Evolutionary conservation across 805 yeast genomes (phyloP).

Genomic region (Cephaloascus fragrans): DNA sequence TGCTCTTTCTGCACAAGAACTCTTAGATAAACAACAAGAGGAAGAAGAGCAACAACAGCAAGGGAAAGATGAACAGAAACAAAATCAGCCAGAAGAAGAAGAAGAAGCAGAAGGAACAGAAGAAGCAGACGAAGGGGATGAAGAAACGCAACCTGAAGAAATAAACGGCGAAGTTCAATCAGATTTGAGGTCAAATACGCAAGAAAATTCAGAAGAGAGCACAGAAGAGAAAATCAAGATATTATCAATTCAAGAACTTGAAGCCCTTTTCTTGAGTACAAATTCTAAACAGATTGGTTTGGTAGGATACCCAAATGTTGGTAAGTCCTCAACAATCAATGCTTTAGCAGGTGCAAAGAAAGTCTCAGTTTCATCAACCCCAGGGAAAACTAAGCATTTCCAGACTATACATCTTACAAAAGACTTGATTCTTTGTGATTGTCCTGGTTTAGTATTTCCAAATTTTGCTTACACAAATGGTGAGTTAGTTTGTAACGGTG

Average conservation of each 20-base stretch:
- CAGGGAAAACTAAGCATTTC: conserved; percentile 98
- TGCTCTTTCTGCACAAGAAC: conserved; percentile 76
- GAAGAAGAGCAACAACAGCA: conserved; percentile 28
- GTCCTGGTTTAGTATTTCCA: conserved; percentile 99
- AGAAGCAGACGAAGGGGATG: conserved; percentile 11
- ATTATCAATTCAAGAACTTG: conserved; percentile 74
- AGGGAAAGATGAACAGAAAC: conserved; percentile 8
- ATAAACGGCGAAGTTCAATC: conserved; percentile 14
- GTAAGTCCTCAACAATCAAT: conserved; percentile 96
- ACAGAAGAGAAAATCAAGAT: conserved; percentile 66
- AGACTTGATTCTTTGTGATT: conserved; percentile 84
- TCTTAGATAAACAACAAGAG: conserved; percentile 53
- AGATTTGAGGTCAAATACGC: conserved; percentile 6
- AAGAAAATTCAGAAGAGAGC: conserved; percentile 15
- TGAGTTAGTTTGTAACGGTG: conserved; percentile 96
- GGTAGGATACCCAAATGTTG: conserved; percentile 94
- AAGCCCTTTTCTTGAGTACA: conserved; percentile 63
- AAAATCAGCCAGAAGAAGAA: conserved; percentile 8
- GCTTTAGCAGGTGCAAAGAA: conserved; percentile 93
- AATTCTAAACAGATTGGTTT: conserved; percentile 75
- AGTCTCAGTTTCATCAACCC: conserved; percentile 97
- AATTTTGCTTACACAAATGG: conserved; percentile 95
- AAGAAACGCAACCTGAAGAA: conserved; percentile 13
- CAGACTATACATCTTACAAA: conserved; percentile 87
- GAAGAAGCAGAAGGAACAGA: conserved; percentile 7